These are phyloP conservation scores for Globisporangium iwayamae DNA, from an alignment of 352 stramenopile species.

Conservation along the genomic window DNA sequence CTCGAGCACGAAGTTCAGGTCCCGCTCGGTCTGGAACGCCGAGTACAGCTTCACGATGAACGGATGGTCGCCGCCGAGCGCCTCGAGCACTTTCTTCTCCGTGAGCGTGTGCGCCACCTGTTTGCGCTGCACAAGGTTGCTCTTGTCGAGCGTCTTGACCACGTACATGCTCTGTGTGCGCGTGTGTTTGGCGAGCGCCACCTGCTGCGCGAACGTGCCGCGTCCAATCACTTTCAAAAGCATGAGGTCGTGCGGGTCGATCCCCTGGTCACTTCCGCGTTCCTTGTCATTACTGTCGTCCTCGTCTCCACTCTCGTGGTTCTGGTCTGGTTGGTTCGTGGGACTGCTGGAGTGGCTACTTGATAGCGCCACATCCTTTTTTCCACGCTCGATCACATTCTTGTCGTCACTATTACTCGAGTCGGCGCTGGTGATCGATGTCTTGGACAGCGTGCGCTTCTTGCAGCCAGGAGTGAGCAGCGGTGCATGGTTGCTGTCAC, in stretches of 20 bases:
- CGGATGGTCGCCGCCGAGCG: conserved; percentile 46
- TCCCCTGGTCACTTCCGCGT: conserved; percentile 7
- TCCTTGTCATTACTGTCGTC: background rate
- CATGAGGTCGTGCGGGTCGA: conserved; percentile 66
- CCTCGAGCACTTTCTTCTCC: conserved; percentile 75
- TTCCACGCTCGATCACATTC: background rate
- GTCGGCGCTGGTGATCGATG: background rate
- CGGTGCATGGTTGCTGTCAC: background rate
- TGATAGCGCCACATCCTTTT: background rate
- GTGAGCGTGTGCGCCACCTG: conserved; percentile 77
- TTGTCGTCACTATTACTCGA: background rate
- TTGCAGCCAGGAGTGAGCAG: background rate
- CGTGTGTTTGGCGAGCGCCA: conserved; percentile 62
- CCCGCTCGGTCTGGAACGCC: conserved; percentile 67
- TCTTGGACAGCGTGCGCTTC: conserved; percentile 5
- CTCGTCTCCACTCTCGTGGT: background rate
- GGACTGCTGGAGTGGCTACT: background rate
- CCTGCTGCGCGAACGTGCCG: conserved; percentile 79
- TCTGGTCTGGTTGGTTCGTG: background rate
- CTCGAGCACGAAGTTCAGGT: conserved; percentile 84
- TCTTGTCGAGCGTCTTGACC: conserved; percentile 83
- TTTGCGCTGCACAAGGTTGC: conserved; percentile 65
- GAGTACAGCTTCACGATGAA: conserved; percentile 79
- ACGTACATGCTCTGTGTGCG: conserved; percentile 59
- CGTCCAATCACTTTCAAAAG: conserved; percentile 85